A percentile compares a stretch with the other conserved stretches of the same genome.
Conservation (phyloP, 768 basidiomycete species). For the Rhodotorula taiwanensis region DNA sequence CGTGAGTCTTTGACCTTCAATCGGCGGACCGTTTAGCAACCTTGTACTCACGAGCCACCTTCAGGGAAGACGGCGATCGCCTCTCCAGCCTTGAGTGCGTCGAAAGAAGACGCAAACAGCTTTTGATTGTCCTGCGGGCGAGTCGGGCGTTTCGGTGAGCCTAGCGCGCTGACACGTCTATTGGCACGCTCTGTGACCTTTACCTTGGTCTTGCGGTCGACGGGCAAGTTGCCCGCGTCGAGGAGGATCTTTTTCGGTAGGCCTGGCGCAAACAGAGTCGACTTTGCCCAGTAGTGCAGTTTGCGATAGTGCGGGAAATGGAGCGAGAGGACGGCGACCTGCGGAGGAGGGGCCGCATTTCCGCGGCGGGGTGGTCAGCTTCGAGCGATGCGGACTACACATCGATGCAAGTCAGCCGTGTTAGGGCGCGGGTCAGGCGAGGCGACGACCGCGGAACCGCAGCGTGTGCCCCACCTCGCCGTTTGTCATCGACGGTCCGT, state of each 20-base stretch:
- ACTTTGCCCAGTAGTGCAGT: slow-evolving; percentile 83
- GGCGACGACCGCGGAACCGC: too few relatives aligned
- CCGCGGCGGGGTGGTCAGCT: slow-evolving; percentile 52
- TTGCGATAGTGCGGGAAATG: slow-evolving; percentile 74
- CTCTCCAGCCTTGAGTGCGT: slow-evolving; percentile 68
- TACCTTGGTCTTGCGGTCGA: slow-evolving; percentile 74
- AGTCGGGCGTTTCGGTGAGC: background rate
- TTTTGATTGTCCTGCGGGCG: slow-evolving; percentile 64
- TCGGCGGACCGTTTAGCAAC: too few relatives aligned
- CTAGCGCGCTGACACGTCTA: background rate
- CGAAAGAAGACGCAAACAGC: slow-evolving; percentile 81
- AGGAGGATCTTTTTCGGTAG: slow-evolving; percentile 64
- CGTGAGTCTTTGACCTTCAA: too few relatives aligned
- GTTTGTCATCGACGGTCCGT: too few relatives aligned
- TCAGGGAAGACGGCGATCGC: slow-evolving; percentile 92
- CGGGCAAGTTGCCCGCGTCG: slow-evolving; percentile 94
- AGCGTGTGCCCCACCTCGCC: too few relatives aligned
- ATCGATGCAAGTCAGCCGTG: too few relatives aligned
- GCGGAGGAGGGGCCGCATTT: slow-evolving; percentile 32
- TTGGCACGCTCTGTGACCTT: background rate
- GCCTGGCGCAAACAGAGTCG: slow-evolving; percentile 76
- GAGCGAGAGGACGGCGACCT: slow-evolving; percentile 45
- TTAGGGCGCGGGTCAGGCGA: too few relatives aligned
- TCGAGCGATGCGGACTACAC: too few relatives aligned
- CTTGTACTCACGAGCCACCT: slow-evolving; percentile 69